Conservation (phyloP, 371 early-diverging fungal species). For the Mortierella sp. region DNA sequence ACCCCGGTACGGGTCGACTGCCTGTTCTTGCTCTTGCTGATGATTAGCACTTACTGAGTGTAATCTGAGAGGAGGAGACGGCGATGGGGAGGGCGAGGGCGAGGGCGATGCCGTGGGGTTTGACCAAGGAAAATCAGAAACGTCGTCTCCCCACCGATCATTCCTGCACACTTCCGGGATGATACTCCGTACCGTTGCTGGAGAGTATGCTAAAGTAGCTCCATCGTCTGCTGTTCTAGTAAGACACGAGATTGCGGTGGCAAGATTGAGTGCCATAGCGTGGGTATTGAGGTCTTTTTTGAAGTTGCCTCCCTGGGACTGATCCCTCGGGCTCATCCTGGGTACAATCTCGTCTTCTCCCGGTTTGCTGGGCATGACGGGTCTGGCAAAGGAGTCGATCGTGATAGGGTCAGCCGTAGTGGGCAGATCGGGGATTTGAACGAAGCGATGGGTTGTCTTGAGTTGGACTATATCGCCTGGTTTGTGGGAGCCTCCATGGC, state of each 20-base stretch:
- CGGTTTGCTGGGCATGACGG: constrained; percentile 3
- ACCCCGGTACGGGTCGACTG: background rate
- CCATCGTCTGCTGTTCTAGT: background rate
- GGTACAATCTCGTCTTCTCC: constrained; percentile 17
- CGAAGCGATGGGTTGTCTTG: constrained; percentile 34
- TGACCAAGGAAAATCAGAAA: constrained; percentile 17
- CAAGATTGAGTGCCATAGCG: constrained; percentile 33
- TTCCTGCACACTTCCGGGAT: constrained; percentile 13
- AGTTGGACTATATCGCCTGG: constrained; percentile 21
- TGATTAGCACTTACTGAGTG: background rate
- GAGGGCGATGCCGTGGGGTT: background rate
- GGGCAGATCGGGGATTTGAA: constrained; percentile 15
- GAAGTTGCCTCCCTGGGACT: constrained; percentile 30
- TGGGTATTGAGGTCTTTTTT: constrained; percentile 42
- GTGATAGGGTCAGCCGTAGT: background rate
- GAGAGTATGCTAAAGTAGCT: no score
- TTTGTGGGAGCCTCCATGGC: constrained; percentile 24
- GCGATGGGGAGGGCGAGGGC: background rate
- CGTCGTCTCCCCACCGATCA: constrained; percentile 34
- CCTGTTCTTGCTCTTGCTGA: background rate
- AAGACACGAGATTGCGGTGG: constrained; percentile 34
- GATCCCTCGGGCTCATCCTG: constrained; percentile 33
- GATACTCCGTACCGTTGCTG: background rate
- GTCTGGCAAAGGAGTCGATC: constrained; percentile 13
- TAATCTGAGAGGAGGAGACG: background rate